phyloP scores from a whole-genome alignment of 1,284 basidiomycete species.

The Ustilago curta region DNA sequence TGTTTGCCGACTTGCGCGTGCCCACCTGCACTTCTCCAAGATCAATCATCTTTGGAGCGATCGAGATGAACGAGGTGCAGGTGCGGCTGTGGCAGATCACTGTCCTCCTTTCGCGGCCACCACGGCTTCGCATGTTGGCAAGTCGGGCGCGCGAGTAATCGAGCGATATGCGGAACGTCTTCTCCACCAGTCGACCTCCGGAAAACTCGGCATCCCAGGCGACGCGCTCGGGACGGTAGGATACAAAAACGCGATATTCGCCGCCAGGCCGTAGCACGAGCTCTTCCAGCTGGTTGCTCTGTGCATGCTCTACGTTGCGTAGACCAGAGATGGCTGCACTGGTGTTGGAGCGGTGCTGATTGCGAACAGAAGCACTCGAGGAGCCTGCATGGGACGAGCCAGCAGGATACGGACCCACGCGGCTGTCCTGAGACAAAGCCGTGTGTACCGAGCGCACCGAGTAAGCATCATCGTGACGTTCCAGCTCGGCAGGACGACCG shows the following conservation, averaged over 20 bases:
- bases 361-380: conserved; percentile 26
- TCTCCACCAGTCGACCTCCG: conserved; percentile 70
- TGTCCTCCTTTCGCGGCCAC: conserved; percentile 67
- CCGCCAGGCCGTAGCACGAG: conserved; percentile 72
- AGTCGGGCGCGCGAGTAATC: conserved; percentile 69
- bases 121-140: conserved; percentile 60
- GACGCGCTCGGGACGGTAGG: conserved; percentile 70
- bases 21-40: conserved; percentile 73
- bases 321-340: conserved; percentile 47
- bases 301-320: conserved; percentile 62
- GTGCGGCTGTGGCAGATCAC: conserved; percentile 71
- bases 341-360: conserved; percentile 23
- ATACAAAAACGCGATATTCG: conserved; percentile 72
- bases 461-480: conserved; percentile 34
- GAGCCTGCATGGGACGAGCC: conserved; percentile 52
- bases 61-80: conserved; percentile 72
- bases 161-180: conserved; percentile 71
- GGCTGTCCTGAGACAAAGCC: conserved; percentile 58
- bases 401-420: conserved; percentile 49
- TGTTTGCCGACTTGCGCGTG: conserved; percentile 70
- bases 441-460: conserved; percentile 52
- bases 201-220: conserved; percentile 59
- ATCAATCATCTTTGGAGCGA: conserved; percentile 71
- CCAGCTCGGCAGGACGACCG: conserved; percentile 26
- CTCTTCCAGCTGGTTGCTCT: conserved; percentile 71